These are phyloP conservation scores for Tylopilus orsonianus DNA, from an alignment of 1,284 basidiomycete species.

Conservation along the genomic window DNA sequence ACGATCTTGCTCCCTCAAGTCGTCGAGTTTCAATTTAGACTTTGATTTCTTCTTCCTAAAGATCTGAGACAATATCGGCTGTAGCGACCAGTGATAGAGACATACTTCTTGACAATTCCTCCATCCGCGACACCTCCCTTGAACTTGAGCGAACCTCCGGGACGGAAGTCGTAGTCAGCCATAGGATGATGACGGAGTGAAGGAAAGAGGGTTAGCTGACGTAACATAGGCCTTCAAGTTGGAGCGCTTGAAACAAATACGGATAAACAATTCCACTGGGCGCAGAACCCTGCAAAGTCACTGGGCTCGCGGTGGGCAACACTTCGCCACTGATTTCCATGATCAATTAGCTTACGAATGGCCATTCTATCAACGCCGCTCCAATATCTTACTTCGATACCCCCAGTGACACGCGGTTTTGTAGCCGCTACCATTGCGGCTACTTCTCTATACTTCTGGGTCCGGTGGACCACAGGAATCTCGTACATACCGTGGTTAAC, in stretches of 20 bases:
- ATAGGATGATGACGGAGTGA: conserved; percentile 38
- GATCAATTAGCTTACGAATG: conserved; percentile 43
- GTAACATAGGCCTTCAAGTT: conserved; percentile 23
- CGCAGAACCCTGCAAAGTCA: neutral
- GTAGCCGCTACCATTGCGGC: conserved; percentile 66
- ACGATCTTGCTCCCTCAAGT: conserved; percentile 39
- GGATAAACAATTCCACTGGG: conserved; percentile 19
- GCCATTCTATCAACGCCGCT: conserved; percentile 72
- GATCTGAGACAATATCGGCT: conserved; percentile 18
- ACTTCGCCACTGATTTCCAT: conserved; percentile 8
- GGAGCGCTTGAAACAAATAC: conserved; percentile 20
- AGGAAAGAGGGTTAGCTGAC: conserved; percentile 26
- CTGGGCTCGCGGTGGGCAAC: neutral
- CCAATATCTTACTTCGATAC: conserved; percentile 66
- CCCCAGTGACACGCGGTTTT: conserved; percentile 77
- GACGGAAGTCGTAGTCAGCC: conserved; percentile 84
- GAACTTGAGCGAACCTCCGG: conserved; percentile 88
- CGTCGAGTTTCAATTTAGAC: conserved; percentile 49
- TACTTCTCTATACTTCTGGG: conserved; percentile 66
- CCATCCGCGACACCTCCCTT: conserved; percentile 80
- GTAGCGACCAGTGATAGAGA: conserved; percentile 17
- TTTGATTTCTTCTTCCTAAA: conserved; percentile 85
- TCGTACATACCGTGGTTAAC: conserved; percentile 72
- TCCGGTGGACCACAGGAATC: conserved; percentile 53
- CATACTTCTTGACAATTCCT: conserved; percentile 80